phyloP scores from a whole-genome alignment of 306 rosid genomes.

The Glycine tomentella region DNA sequence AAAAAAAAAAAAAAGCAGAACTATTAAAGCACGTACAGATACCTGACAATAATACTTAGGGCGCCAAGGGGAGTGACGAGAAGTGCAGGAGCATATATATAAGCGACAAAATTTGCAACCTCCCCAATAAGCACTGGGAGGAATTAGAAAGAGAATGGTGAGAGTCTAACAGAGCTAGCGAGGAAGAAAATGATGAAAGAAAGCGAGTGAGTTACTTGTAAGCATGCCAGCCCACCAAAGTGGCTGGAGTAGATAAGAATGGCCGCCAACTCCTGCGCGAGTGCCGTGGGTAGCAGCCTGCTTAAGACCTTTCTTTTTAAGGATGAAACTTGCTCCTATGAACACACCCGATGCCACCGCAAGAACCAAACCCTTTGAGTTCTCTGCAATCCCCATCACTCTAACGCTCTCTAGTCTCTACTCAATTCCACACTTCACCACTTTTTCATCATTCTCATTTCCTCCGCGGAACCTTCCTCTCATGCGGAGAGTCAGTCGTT shows the following conservation, averaged over 20 bases:
- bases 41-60: slow-evolving; percentile 23
- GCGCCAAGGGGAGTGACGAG: slow-evolving; percentile 25
- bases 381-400: slow-evolving; percentile 18
- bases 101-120: slow-evolving; percentile 14
- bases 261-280: slow-evolving; percentile 1
- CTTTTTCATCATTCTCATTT: neutral
- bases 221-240: slow-evolving; percentile 30
- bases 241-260: neutral
- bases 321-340: neutral
- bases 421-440: neutral
- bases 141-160: neutral
- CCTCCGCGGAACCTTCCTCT: neutral
- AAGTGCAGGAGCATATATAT: slow-evolving; percentile 12
- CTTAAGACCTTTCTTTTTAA: slow-evolving; percentile 8
- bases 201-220: neutral
- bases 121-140: neutral
- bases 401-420: neutral
- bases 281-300: slow-evolving; percentile 14
- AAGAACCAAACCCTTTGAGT: slow-evolving; percentile 16
- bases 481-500: too few species aligned
- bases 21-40: too few species aligned
- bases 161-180: too few species aligned
- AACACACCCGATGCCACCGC: neutral
- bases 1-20: too few species aligned
- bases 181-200: too few species aligned